Evolutionary conservation across 176 grass and related monocot species (phyloP).

Genomic region (Pontederia paniculata): DNA sequence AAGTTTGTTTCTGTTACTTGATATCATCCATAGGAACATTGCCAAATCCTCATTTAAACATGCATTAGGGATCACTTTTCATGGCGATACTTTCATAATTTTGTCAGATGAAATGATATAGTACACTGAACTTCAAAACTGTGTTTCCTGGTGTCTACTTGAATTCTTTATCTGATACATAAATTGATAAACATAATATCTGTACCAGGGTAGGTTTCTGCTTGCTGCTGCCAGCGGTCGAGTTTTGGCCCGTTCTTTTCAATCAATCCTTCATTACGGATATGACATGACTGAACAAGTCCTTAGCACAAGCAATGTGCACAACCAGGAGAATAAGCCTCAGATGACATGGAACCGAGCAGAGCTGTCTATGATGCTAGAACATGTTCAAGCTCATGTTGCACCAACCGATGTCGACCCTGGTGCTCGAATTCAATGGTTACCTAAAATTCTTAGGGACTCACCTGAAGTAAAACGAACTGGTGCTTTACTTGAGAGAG

Average conservation of each 20-base stretch:
- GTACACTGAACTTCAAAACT: no score
- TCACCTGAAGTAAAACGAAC: slow-evolving; percentile 83
- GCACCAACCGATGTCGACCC: slow-evolving; percentile 96
- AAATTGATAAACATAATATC: not conserved
- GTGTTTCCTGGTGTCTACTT: no score
- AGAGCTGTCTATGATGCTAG: slow-evolving; percentile 87
- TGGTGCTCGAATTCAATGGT: slow-evolving; percentile 96
- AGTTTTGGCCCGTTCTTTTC: slow-evolving; percentile 87
- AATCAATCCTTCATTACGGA: slow-evolving; percentile 75
- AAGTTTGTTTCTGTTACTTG: no score
- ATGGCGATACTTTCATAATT: no score
- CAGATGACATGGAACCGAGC: slow-evolving; percentile 78
- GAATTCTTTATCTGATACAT: no score
- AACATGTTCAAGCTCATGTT: slow-evolving; percentile 95
- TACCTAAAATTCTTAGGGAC: slow-evolving; percentile 78
- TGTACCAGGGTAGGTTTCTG: slow-evolving; percentile 83
- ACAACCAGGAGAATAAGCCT: slow-evolving; percentile 34
- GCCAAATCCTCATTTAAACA: no score
- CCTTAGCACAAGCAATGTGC: slow-evolving; percentile 26
- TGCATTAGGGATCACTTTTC: no score
- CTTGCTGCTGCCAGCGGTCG: slow-evolving; percentile 92
- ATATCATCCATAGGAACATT: no score
- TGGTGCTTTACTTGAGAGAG: slow-evolving; percentile 86
- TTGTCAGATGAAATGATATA: no score
- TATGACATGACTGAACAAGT: slow-evolving; percentile 75